Conservation (phyloP, 305 asterid genomes). For the Solanum hybrid region DNA sequence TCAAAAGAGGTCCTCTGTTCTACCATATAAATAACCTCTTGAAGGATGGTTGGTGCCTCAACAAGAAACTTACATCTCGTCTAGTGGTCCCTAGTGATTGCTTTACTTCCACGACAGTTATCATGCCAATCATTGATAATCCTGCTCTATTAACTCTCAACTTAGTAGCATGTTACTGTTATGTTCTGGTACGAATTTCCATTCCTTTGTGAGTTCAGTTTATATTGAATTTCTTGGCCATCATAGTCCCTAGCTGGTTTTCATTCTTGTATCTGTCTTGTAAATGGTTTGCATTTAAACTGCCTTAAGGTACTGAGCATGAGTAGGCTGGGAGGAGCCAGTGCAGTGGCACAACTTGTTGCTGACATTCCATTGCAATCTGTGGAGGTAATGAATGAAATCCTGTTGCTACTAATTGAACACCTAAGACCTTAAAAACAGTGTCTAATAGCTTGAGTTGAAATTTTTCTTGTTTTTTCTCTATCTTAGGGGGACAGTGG, state of each 20-base stretch:
- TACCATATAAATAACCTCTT: neutral
- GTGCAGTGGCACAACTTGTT: slow-evolving; percentile 90
- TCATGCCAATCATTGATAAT: neutral
- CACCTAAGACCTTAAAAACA: neutral
- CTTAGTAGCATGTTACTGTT: neutral
- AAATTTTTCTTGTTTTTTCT: neutral
- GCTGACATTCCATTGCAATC: slow-evolving; percentile 73
- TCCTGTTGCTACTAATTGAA: neutral
- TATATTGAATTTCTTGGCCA: neutral
- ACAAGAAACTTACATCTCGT: neutral
- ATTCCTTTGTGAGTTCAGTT: neutral
- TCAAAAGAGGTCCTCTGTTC: neutral
- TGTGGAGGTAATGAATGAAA: slow-evolving; percentile 45
- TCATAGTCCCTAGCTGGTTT: neutral
- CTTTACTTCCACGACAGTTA: neutral
- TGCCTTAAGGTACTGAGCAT: slow-evolving; percentile 66
- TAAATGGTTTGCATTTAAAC: neutral
- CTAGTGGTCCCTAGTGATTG: neutral
- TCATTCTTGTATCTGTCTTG: neutral
- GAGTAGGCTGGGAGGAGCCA: slow-evolving; percentile 92
- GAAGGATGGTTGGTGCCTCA: neutral
- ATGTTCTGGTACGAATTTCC: neutral
- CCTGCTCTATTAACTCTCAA: neutral
- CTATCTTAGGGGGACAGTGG: slow-evolving; percentile 36
- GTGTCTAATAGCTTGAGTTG: neutral